Evolutionary conservation across 345 rosid genomes (phyloP), one percentile per base, ranked within the genome.

Genomic region (Pistacia integerrima): DNA sequence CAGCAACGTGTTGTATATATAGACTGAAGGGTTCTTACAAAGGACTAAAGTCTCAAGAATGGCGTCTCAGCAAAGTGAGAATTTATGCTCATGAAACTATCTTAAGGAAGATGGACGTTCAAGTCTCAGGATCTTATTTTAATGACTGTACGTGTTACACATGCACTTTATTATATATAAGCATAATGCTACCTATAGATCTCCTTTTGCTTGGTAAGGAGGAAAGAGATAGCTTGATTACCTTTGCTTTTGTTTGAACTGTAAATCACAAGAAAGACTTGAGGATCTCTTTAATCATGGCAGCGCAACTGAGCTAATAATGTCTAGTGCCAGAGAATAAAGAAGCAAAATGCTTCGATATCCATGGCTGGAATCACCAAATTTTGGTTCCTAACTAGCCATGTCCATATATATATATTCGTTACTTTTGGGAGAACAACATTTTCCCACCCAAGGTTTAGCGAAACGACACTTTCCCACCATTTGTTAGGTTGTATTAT

Each of bases 221-320:
- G 74, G 82, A 44, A 75, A 77, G 79, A 69, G 84, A 75, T 79
- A 63, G 73, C 80, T 79, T 67, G 73, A 78, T 79, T 79, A 33
- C 5, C 44, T 46, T 33, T 63, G n/a, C 46, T 41, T 41, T 7
- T 41, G 18, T 25, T 73, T 48, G 17, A 73, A 28, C 11, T 18
- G 28, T 73, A 8, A 73, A 25, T 58, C 2, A 30, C 16, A 28
- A 28, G 41, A 5, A 48, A 8, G 25, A 48, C 28, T 20, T 30
- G 10, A 17, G n/a, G 22, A 25, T 64, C n/a, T 64, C n/a, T 28
- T 51, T 30, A 30, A 30, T 33, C 13, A 51, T 48, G 69, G 28
- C 46, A 51, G 22, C 28, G 25, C 49, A 72, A 11, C 36, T 73
- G 49, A 68, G 76, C 51, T 12, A 64, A 64, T 62, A 64, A 49